Evolutionary conservation across 441 rosid species (phyloP).

Genomic region (Gossypium davidsonii): DNA sequence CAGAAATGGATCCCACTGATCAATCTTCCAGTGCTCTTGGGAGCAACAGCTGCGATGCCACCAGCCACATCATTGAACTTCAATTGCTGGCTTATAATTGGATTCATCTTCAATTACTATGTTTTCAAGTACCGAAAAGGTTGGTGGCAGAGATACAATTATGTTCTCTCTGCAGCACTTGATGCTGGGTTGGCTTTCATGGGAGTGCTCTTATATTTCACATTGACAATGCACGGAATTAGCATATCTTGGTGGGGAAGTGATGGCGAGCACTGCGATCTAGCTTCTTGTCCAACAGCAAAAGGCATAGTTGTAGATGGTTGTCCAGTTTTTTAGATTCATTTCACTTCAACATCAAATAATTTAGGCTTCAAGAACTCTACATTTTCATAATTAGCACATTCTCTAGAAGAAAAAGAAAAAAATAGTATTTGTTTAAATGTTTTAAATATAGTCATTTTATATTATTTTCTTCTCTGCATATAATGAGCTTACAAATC

Average conservation of each 20-base stretch:
- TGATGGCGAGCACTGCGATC: slow-evolving; percentile 57
- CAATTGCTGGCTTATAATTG: slow-evolving; percentile 58
- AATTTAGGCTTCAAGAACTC: background rate
- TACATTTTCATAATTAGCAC: background rate
- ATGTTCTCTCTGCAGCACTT: slow-evolving; percentile 68
- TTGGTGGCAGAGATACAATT: slow-evolving; percentile 83
- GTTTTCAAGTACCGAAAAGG: slow-evolving; percentile 45
- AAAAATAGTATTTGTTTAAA: background rate
- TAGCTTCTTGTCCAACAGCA: slow-evolving; percentile 70
- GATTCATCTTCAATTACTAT: slow-evolving; percentile 50
- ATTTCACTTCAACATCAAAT: background rate
- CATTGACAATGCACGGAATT: slow-evolving; percentile 33
- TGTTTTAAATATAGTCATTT: background rate
- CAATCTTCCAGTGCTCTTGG: slow-evolving; percentile 66
- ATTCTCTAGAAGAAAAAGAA: background rate
- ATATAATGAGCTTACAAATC: background rate
- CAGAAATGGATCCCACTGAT: slow-evolving; percentile 56
- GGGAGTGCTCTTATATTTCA: slow-evolving; percentile 59
- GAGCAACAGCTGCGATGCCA: slow-evolving; percentile 63
- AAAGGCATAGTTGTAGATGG: slow-evolving; percentile 48
- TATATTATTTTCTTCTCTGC: slow-evolving; percentile 1
- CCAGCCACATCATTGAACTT: slow-evolving; percentile 68
- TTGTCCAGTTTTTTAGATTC: slow-evolving; percentile 41
- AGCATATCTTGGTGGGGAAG: slow-evolving; percentile 62
- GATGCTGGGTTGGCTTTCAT: slow-evolving; percentile 82